Base-by-base conservation (phyloP, 2,329 filamentous ascomycete genomes). In the Tolypocladium guangdongense region DNA sequence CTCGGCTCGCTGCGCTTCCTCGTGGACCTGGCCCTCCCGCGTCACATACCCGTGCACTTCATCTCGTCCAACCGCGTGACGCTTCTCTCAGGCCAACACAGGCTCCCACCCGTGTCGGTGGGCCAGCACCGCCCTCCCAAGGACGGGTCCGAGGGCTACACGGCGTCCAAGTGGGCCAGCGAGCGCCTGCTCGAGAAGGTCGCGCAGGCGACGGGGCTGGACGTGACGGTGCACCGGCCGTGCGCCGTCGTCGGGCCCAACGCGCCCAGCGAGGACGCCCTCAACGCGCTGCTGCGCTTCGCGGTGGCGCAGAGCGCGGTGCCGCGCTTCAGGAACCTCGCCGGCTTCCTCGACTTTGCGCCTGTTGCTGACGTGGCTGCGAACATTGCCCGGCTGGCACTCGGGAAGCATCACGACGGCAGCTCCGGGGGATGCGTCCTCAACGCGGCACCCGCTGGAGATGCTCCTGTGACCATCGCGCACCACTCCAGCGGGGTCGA, bases 141-240 rank as follows among this genome's bases (percentile, higher is more conserved):
- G 1, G 56, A 64, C 51, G 62, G 62, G 16, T 52, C 57, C 1
- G 58, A 67, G 20, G 69, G 68, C 11, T 68, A 68, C 53, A 55
- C 61, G 2, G 60, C 64, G 0, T 59, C 62, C 1, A 68, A 69
- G 52, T 69, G 68, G 68, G 66, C 59, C 1, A 61, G 60, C 38
- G 68, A 71, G 52, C 50, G 54, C 4, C 61, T 63, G 43, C 58
- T 71, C 2, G 64, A 67, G 53, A 63, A 62, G 2, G 54, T 58
- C 1, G 49, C 43, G 16, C 52, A 38, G 20, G 37, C 49, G 2
- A 54, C 57, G n/a, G 57, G 56, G 10, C 45, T 64, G 7, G 62
- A 61, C 1, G 60, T 66, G 4, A 50, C 51, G 7, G 60, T 69
- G 7, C 63, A 68, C 51, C 61, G 66, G 14, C 63, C 58, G 22